Conservation (phyloP, 148 eudicot genomes). For the Nepenthes gracilis region DNA sequence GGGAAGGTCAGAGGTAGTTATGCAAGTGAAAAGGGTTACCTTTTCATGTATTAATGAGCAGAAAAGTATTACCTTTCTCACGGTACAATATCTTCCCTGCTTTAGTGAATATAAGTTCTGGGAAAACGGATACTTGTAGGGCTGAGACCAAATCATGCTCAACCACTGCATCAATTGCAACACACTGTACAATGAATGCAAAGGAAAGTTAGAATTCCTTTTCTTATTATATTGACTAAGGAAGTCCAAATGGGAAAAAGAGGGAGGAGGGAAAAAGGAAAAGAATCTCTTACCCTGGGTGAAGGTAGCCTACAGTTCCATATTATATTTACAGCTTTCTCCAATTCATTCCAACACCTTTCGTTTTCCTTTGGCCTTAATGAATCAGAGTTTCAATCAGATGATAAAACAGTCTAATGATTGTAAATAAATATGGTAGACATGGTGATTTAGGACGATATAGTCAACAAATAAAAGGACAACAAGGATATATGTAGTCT, state of each 20-base stretch:
- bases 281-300: slow-evolving; percentile 60
- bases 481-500: too few species aligned
- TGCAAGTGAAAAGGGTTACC: not conserved
- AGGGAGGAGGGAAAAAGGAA: slow-evolving; percentile 5
- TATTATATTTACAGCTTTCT: slow-evolving; percentile 83
- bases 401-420: not conserved
- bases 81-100: slow-evolving; percentile 89
- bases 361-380: slow-evolving; percentile 89
- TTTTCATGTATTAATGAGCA: not conserved
- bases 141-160: slow-evolving; percentile 76
- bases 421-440: not conserved
- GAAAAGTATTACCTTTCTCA: slow-evolving; percentile 51
- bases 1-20: not conserved
- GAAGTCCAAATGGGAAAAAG: slow-evolving; percentile 3
- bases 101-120: slow-evolving; percentile 86
- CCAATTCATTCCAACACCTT: slow-evolving; percentile 66
- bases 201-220: not conserved
- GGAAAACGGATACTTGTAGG: slow-evolving; percentile 64
- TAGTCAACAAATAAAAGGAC: too few species aligned
- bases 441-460: not conserved
- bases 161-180: slow-evolving; percentile 78
- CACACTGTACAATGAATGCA: slow-evolving; percentile 47
- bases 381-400: slow-evolving; percentile 1
- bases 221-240: not conserved
- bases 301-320: slow-evolving; percentile 97